phyloP scores from a whole-genome alignment of 169 alveolate species.

The Neospora caninum region DNA sequence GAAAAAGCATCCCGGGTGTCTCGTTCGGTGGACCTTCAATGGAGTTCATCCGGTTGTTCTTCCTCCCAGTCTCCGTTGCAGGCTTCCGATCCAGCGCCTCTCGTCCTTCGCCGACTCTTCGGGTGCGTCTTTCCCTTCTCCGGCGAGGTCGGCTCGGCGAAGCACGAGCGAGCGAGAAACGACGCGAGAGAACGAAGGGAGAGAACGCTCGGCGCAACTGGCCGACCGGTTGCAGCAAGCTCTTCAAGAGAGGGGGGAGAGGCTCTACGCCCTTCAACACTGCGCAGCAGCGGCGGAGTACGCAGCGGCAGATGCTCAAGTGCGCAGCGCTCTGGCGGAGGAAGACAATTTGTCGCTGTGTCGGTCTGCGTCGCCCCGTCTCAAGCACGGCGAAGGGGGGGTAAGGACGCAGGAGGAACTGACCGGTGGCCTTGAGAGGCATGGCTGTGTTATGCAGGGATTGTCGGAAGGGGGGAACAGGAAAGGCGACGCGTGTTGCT shows the following conservation, averaged over 20 bases:
- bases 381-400: not conserved
- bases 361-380: not conserved
- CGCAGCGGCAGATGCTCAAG: conserved; percentile 26
- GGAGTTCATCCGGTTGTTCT: not conserved
- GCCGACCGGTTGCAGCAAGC: not conserved
- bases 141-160: not conserved
- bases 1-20: not conserved
- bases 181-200: not conserved
- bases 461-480: too few relatives aligned
- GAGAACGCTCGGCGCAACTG: not conserved
- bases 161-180: not conserved
- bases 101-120: not conserved
- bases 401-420: too few relatives aligned
- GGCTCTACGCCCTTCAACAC: not conserved
- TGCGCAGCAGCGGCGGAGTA: not conserved
- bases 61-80: conserved; percentile 15
- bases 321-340: conserved; percentile 23
- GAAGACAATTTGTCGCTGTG: not conserved
- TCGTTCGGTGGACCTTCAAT: conserved; percentile 29
- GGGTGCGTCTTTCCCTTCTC: too few relatives aligned
- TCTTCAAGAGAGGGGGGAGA: conserved; percentile 26
- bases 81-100: not conserved
- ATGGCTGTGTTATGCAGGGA: too few relatives aligned
- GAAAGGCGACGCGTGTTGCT: too few relatives aligned
- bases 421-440: too few relatives aligned